Evolutionary conservation across 768 basidiomycete genomes (phyloP), one percentile per base, ranked within the genome.

Genomic region (Trametes sanguinea): DNA sequence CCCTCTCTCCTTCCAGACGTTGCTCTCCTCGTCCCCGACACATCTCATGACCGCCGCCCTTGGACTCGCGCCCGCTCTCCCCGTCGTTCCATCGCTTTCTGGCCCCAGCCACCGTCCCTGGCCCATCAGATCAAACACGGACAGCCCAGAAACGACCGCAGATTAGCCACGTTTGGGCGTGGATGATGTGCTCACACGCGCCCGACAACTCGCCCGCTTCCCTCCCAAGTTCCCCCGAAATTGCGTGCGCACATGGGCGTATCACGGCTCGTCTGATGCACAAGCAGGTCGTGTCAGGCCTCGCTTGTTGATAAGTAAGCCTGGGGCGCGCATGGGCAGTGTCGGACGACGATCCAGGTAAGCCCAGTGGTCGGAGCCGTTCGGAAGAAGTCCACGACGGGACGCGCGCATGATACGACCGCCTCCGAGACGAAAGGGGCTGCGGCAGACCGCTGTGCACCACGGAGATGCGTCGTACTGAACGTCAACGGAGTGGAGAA

Each of bases 171-270:
- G 43, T 22, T 22, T 4, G 22, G 8, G 39, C 33, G 27, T 46
- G 37, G 35, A 62, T 57, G 61, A 57, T 62, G 61, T 62, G 61
- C 54, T 56, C 61, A 51, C 61, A 62, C 61, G 61, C 55, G 33
- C 55, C 61, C 61, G 61, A 62, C 50, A 57, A 62, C 51, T 53
- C 35, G 51, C 29, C 61, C 61, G 57, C n/a, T 22, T 55, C 56
- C 57, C 55, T 54, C 10, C 61, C 61, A 54, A 61, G 11, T 62
- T 62, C 61, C 61, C 6, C 61, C 61, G 61, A 61, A 22, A 62
- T 57, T 46, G 50, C 51, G 4, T 1, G 22, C 6, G 53, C 32
- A 51, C 14, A 29, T 45, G 60, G 43, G 16, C 50, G 54, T 62
- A 62, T 62, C 55, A 55, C 22, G 35, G 27, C 50, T 52, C 54